A percentile compares a stretch with the other conserved stretches of the same genome.
Conservation (phyloP, 305 asterid genomes). For the Fraxinus baroniana region DNA sequence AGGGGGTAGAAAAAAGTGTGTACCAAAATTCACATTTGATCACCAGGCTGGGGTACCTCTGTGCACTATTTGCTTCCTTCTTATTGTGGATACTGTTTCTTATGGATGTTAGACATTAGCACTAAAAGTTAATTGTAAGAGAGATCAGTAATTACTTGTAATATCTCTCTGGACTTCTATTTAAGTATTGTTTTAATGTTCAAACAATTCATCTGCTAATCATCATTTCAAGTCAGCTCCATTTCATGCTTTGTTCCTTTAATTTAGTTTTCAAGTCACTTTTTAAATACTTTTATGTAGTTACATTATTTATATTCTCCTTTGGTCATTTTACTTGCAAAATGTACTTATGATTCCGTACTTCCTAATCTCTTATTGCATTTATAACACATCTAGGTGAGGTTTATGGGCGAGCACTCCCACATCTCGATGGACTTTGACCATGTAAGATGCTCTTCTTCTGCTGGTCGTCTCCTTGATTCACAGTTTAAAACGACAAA, state of each 20-base stretch:
- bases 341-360: not conserved
- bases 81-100: not conserved
- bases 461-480: not conserved
- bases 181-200: not conserved
- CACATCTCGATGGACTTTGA: slow-evolving; percentile 56
- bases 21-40: not conserved
- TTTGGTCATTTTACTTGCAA: not conserved
- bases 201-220: not conserved
- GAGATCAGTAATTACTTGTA: not conserved
- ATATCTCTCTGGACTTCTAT: not conserved
- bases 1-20: not conserved
- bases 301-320: not conserved
- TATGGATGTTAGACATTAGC: not conserved
- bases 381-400: slow-evolving; percentile 31
- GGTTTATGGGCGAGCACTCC: slow-evolving; percentile 52
- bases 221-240: not conserved
- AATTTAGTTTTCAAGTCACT: not conserved
- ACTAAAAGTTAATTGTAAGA: not conserved
- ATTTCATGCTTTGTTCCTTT: not conserved
- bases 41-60: not conserved
- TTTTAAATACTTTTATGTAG: not conserved
- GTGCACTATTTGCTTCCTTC: slow-evolving; percentile 1
- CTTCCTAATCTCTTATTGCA: not conserved
- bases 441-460: slow-evolving; percentile 35
- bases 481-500: not conserved